Percentiles rank a stretch among this genome's conserved stretches.
These are phyloP conservation scores for Exobasidium rhododendri DNA, from an alignment of 1,284 basidiomycete genomes.

Conservation along the genomic window DNA sequence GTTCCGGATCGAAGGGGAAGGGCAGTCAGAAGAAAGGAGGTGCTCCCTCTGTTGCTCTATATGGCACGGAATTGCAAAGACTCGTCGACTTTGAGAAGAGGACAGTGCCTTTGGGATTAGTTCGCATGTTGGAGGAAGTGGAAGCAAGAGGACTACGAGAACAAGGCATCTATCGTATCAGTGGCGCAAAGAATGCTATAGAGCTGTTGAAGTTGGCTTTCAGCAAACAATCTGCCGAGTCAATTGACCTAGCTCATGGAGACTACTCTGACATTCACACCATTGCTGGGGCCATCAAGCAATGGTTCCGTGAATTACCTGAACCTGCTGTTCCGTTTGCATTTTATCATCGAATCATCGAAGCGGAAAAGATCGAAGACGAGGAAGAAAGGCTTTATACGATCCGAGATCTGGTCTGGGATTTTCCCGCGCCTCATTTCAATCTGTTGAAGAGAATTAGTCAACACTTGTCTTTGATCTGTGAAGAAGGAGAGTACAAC, in stretches of 20 bases:
- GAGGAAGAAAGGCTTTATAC: slow-evolving; percentile 43
- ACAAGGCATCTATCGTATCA: slow-evolving; percentile 54
- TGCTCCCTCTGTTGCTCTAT: slow-evolving; percentile 27
- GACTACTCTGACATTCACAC: slow-evolving; percentile 52
- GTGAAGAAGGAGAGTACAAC: slow-evolving; percentile 42
- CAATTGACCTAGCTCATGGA: slow-evolving; percentile 33
- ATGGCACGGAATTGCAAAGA: slow-evolving; percentile 32
- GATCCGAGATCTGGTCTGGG: slow-evolving; percentile 47
- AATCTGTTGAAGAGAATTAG: slow-evolving; percentile 42
- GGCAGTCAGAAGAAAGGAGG: not conserved
- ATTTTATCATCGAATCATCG: slow-evolving; percentile 47
- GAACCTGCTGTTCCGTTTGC: slow-evolving; percentile 51
- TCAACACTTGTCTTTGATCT: slow-evolving; percentile 45
- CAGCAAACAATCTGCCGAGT: slow-evolving; percentile 33
- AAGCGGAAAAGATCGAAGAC: slow-evolving; percentile 46
- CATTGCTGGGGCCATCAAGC: slow-evolving; percentile 48
- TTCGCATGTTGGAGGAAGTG: slow-evolving; percentile 50
- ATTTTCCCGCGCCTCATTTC: slow-evolving; percentile 48
- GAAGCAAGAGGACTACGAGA: slow-evolving; percentile 48
- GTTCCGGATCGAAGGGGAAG: not conserved
- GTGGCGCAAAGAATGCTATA: slow-evolving; percentile 47
- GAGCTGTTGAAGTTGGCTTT: slow-evolving; percentile 38
- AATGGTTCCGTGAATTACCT: slow-evolving; percentile 52
- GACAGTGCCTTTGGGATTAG: slow-evolving; percentile 42
- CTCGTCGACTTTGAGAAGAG: slow-evolving; percentile 37